phyloP scores from a whole-genome alignment of 1,284 basidiomycete genomes.

The Cutaneotrichosporon sp. region DNA sequence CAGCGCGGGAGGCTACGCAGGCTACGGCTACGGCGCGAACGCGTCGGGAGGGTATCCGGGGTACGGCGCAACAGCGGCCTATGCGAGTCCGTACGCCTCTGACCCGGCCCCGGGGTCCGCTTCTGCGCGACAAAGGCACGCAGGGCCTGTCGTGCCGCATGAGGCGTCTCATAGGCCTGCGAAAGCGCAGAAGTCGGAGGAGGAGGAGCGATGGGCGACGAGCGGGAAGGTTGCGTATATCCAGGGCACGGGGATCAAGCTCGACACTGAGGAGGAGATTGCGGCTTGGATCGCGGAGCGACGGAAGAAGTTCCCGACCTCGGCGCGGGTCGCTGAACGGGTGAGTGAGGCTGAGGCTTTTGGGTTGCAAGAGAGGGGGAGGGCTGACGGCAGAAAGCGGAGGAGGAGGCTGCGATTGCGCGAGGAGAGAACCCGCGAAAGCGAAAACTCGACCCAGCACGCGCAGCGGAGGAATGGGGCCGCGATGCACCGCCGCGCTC shows the following conservation, averaged over 20 bases:
- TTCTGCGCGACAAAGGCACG: too few relatives aligned
- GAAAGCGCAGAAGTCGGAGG: conserved; percentile 52
- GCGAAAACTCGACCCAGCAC: conserved; percentile 30
- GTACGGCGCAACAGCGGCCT: too few relatives aligned
- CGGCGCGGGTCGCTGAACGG: conserved; percentile 66
- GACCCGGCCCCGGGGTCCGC: not conserved
- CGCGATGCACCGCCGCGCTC: conserved; percentile 26
- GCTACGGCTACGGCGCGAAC: not conserved
- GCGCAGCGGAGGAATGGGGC: conserved; percentile 44
- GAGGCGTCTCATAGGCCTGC: too few relatives aligned
- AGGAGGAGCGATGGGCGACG: conserved; percentile 61
- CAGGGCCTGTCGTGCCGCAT: too few relatives aligned
- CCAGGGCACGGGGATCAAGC: conserved; percentile 68
- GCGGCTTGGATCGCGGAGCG: conserved; percentile 81
- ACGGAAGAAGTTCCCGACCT: conserved; percentile 73
- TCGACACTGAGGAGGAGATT: conserved; percentile 76
- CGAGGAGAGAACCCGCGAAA: conserved; percentile 62
- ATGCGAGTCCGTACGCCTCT: not conserved
- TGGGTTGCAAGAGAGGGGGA: not conserved
- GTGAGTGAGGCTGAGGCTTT: conserved; percentile 27
- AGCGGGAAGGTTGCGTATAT: conserved; percentile 56
- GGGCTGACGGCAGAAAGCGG: conserved; percentile 51
- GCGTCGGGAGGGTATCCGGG: too few relatives aligned
- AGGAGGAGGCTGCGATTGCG: conserved; percentile 68
- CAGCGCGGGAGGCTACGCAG: conserved; percentile 7